Conservation (phyloP, 768 basidiomycete species). For the Leccinum longicurvipes region DNA sequence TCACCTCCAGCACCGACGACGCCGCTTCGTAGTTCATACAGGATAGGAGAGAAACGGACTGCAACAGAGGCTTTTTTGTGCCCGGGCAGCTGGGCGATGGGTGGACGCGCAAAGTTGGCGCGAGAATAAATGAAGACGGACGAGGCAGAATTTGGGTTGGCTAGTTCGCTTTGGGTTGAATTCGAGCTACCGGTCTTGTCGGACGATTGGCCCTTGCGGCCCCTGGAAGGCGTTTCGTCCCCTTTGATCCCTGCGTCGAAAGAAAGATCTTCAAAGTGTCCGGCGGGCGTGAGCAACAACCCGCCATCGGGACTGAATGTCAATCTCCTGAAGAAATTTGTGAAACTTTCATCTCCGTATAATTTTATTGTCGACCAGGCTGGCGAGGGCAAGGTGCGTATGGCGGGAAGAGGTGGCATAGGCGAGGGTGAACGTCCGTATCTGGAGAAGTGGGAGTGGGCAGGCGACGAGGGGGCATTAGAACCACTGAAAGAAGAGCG, state of each 20-base stretch:
- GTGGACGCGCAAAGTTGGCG: conserved; percentile 89
- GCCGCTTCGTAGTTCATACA: conserved; percentile 83
- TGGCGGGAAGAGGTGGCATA: conserved; percentile 91
- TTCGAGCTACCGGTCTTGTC: conserved; percentile 23
- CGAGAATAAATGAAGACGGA: conserved; percentile 95
- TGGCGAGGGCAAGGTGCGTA: conserved; percentile 63
- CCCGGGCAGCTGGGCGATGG: conserved; percentile 92
- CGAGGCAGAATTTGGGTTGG: conserved; percentile 41
- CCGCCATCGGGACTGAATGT: conserved; percentile 95
- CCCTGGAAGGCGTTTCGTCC: conserved; percentile 47
- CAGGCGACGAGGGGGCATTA: conserved; percentile 74
- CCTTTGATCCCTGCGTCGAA: conserved; percentile 36
- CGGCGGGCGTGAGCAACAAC: conserved; percentile 90
- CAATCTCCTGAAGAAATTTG: conserved; percentile 92
- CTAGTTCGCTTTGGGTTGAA: conserved; percentile 29
- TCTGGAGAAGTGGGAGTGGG: conserved; percentile 50
- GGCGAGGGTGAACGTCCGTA: conserved; percentile 85
- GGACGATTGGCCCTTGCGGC: conserved; percentile 54
- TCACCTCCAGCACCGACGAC: conserved; percentile 36
- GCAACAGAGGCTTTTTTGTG: conserved; percentile 95
- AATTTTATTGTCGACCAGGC: conserved; percentile 72
- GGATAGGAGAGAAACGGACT: conserved; percentile 87
- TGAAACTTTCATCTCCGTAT: conserved; percentile 93
- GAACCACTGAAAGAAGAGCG: conserved; percentile 73
- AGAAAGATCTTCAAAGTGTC: conserved; percentile 93